Evolutionary conservation across 1,284 basidiomycete genomes (phyloP).

Genomic region (Papiliotrema fonsecae): DNA sequence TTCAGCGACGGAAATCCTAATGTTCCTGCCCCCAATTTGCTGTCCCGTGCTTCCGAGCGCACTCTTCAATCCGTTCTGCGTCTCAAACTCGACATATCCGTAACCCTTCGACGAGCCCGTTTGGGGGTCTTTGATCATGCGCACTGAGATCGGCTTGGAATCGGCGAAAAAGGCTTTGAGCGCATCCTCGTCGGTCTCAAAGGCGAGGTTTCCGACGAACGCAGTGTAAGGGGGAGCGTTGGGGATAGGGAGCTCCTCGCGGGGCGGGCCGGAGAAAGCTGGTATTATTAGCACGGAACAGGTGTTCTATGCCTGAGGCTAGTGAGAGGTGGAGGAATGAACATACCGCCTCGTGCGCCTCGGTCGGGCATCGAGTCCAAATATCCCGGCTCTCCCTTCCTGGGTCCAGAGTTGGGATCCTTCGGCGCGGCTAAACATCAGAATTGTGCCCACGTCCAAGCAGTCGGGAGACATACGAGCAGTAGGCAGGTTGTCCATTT

Average conservation of each 20-base stretch:
- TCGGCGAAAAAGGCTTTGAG: slow-evolving; percentile 69
- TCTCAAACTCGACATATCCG: slow-evolving; percentile 92
- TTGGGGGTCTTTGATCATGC: slow-evolving; percentile 85
- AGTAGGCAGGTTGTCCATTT: slow-evolving; percentile 82
- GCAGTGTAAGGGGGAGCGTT: slow-evolving; percentile 91
- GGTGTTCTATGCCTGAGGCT: too few species aligned
- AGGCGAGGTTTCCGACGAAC: slow-evolving; percentile 91
- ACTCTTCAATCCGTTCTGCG: slow-evolving; percentile 75
- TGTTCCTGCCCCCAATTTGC: slow-evolving; percentile 66
- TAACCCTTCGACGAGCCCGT: slow-evolving; percentile 97
- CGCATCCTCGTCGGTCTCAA: slow-evolving; percentile 82
- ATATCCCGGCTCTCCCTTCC: slow-evolving; percentile 46
- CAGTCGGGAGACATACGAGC: slow-evolving; percentile 64
- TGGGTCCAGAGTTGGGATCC: slow-evolving; percentile 24
- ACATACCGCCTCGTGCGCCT: slow-evolving; percentile 11
- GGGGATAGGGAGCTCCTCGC: slow-evolving; percentile 92
- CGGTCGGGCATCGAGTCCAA: slow-evolving; percentile 49
- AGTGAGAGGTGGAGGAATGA: too few species aligned
- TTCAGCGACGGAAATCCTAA: slow-evolving; percentile 92
- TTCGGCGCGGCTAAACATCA: slow-evolving; percentile 50
- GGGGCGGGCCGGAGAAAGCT: slow-evolving; percentile 49
- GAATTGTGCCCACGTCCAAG: slow-evolving; percentile 48
- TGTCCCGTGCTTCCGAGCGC: slow-evolving; percentile 63
- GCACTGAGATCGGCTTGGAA: slow-evolving; percentile 70
- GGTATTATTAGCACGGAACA: too few species aligned